A percentile compares a stretch with the other conserved stretches of the same genome.
Conservation (phyloP, 495 filamentous ascomycete species). For the Aspergillus panamensis region DNA sequence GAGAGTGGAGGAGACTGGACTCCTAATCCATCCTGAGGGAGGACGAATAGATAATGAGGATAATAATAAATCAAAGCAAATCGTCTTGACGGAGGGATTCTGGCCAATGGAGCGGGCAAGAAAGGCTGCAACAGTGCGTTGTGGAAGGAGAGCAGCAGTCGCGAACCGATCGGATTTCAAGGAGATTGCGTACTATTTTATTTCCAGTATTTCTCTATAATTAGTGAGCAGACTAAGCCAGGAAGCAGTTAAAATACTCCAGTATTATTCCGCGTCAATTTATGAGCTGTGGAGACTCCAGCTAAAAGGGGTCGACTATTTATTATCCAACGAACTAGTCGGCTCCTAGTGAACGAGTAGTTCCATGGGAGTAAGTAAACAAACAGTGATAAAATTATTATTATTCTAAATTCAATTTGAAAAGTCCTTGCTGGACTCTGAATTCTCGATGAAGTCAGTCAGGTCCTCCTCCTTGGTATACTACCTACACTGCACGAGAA, state of each 20-base stretch:
- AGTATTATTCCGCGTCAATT: background rate
- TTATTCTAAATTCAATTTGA: too few species aligned
- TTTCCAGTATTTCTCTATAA: too few species aligned
- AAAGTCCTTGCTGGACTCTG: too few species aligned
- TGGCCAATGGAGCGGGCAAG: background rate
- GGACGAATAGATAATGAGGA: background rate
- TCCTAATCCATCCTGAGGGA: background rate
- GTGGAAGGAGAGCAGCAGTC: background rate
- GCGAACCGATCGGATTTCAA: background rate
- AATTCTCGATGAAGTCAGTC: too few species aligned
- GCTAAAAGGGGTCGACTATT: background rate
- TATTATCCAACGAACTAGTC: background rate
- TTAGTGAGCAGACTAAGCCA: too few species aligned
- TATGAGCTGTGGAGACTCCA: background rate
- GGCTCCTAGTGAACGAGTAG: background rate
- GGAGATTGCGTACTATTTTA: background rate
- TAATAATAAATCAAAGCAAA: constrained; percentile 3
- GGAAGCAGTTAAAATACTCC: too few species aligned
- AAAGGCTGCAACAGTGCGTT: background rate
- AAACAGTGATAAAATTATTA: too few species aligned
- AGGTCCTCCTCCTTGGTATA: too few species aligned
- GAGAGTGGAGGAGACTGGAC: constrained; percentile 5
- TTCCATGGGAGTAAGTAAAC: too few species aligned
- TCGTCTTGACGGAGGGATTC: background rate
- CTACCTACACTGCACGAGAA: too few species aligned